Evolutionary conservation across 306 rosid genomes (phyloP), one percentile per base, ranked within the genome.

Genomic region (Cucurbita ficifolia): DNA sequence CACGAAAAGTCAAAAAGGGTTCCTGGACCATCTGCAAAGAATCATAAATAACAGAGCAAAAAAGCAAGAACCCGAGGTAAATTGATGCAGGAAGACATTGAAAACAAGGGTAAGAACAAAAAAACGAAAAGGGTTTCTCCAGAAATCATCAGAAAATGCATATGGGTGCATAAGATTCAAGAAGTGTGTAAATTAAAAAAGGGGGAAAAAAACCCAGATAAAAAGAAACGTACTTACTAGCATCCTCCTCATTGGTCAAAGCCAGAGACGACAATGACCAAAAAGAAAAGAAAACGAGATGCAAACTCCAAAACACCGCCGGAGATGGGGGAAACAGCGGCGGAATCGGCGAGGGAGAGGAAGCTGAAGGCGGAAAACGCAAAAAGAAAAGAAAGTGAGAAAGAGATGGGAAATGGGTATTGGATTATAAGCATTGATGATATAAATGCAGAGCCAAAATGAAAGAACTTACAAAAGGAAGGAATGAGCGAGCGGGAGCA

Each of bases 201-300:
- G 33, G 33, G 33, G 33, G 33, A 29, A 29, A 29, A 76, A 65
- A 65, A 54, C 65, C 79, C 73, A 69, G 13, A 73, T 83, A 77
- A 81, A 86, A 80, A 88, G 83, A 87, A 93, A 90, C 96, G 82
- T 90, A 93, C 98, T 86, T 90, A 93, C 98, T 84, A 90, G 94
- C 96, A 93, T 86, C 94, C 83, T 93, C 80, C 83, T 93, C 80
- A 80, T 82, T 81, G 84, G 87, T 86, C 84, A 90, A 88, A 86
- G 86, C 81, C 87, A 62, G 81, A 77, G 77, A 22, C 65, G 86
- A 80, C 83, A 77, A 84, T 56, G 86, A 73, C 84, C 80, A 79
- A 78, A 56, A 81, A 56, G 87, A 82, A 80, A 81, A 78, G 81
- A 85, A 72, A 7, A 29, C 19, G 56, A 63, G 65, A 78, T 63